Base-by-base conservation (phyloP, 192 early-diverging fungal genomes). In the Coemansia aciculifera region DNA sequence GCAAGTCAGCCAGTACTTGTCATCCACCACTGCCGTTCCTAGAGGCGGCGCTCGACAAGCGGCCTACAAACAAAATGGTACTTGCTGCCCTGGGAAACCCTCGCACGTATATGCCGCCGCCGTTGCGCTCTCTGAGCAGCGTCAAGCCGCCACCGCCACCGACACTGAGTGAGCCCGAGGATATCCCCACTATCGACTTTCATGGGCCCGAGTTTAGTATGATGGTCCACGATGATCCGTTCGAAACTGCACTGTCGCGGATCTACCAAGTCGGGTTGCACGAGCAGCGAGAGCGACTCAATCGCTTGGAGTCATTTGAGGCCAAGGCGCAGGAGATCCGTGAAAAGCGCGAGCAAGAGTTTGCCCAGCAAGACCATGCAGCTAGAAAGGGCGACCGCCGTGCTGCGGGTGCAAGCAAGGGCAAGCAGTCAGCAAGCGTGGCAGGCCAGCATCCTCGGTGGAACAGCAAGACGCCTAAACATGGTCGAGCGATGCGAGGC, bases 141-240 rank as follows among this genome's bases (percentile, higher is more conserved):
- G 56, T 62, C 19, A 54, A 60, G 54, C 76, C 81, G 3, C 43
- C 63, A 1, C 57, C 67, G 5, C 74, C 80, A n/a, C 75, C 69
- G 0, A 56, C 69, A 2, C 60, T 85, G 27, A 12, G n/a, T 1
- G 71, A 68, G 62, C 77, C 84, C 0, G 77, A 83, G 15, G 76
- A 79, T 23, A 71, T 85, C 4, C 84, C 84, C 0, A 77, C 74
- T 1, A 70, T 86, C 38, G 69, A 71, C 31, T 71, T 86, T 17
- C 75, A 77, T 32, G 78, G 75, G 0, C 72, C 72, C 29, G 67
- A 78, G 61, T 75, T 82, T 27, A 73, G 52, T n/a, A 61, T 81
- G 59, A 72, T 78, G 71, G 61, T 86, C 2, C 81, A 86, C 51
- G 85, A 86, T 21, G 85, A 86, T 40, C 85, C 85, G 17, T 76